These are phyloP conservation scores for Pythium brassicae DNA, from an alignment of 352 stramenopile genomes.

Conservation along the genomic window DNA sequence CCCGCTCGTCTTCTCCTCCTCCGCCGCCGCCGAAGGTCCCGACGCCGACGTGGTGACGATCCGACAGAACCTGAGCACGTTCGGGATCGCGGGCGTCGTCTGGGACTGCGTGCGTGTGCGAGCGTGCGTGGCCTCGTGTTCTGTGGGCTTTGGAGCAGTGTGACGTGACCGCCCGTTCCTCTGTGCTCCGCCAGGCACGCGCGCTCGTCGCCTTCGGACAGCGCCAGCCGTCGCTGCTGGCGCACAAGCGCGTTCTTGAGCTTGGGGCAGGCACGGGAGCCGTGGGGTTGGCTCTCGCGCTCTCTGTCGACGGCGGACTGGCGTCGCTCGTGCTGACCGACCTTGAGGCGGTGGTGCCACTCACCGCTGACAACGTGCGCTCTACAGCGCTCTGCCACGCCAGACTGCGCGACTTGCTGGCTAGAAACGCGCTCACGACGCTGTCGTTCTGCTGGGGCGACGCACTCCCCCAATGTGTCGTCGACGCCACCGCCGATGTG, in stretches of 20 bases:
- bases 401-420: constrained; percentile 16
- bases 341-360: constrained; percentile 36
- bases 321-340: constrained; percentile 52
- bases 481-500: constrained; percentile 5
- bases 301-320: constrained; percentile 4
- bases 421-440: constrained; percentile 18
- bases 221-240: constrained; percentile 22
- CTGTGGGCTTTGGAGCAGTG: no score
- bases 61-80: constrained; percentile 34
- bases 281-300: constrained; percentile 39
- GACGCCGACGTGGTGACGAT: constrained; percentile 18
- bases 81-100: constrained; percentile 65
- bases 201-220: constrained; percentile 41
- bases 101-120: constrained; percentile 69
- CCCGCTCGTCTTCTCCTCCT: constrained; percentile 8
- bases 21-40: neutral
- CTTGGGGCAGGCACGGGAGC: constrained; percentile 51
- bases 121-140: no score
- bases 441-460: constrained; percentile 28
- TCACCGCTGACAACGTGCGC: constrained; percentile 35
- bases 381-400: constrained; percentile 18
- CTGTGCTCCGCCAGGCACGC: constrained; percentile 25
- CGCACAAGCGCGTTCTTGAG: constrained; percentile 37
- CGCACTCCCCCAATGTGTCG: neutral
- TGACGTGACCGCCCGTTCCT: neutral